These are phyloP conservation scores for Calonectria henricotiae DNA, from an alignment of 2,329 filamentous ascomycete species.

Conservation along the genomic window DNA sequence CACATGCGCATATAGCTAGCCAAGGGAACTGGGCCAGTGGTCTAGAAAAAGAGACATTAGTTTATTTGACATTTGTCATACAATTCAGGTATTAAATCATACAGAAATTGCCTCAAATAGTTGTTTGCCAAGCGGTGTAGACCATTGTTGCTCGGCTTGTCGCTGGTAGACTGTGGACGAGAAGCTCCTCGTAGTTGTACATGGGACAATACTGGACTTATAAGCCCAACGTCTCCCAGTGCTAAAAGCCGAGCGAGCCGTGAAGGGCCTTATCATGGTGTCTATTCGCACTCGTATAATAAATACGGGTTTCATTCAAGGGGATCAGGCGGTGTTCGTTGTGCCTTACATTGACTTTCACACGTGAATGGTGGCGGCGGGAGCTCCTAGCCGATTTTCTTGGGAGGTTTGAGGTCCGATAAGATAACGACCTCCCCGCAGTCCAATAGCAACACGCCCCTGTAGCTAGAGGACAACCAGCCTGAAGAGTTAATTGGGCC, in stretches of 20 bases:
- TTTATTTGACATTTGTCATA: not conserved
- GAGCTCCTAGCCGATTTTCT: conserved; percentile 39
- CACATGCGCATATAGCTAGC: conserved; percentile 99
- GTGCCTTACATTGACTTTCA: conserved; percentile 10
- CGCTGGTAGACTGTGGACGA: conserved; percentile 45
- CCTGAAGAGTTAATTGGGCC: conserved; percentile 6
- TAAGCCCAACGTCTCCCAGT: conserved; percentile 37
- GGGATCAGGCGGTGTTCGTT: not conserved
- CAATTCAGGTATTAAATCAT: conserved; percentile 46
- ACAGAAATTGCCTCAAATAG: conserved; percentile 91
- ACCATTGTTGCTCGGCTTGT: conserved; percentile 78
- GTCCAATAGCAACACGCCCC: conserved; percentile 21
- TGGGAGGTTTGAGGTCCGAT: conserved; percentile 39
- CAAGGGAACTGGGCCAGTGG: conserved; percentile 91
- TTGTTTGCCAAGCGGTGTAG: conserved; percentile 91
- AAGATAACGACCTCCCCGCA: conserved; percentile 47
- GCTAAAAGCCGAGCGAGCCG: conserved; percentile 35
- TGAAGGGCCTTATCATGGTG: conserved; percentile 46
- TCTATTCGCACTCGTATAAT: conserved; percentile 8
- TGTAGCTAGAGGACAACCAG: not conserved
- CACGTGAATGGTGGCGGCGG: conserved; percentile 36
- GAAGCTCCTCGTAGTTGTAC: conserved; percentile 48
- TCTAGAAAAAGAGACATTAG: conserved; percentile 52
- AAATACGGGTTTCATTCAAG: conserved; percentile 1
- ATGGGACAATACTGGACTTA: conserved; percentile 35